Percentiles rank a stretch among this genome's conserved stretches.
These are phyloP conservation scores for Fusarium scirpi DNA, from an alignment of 2,329 filamentous ascomycete species.

Conservation along the genomic window DNA sequence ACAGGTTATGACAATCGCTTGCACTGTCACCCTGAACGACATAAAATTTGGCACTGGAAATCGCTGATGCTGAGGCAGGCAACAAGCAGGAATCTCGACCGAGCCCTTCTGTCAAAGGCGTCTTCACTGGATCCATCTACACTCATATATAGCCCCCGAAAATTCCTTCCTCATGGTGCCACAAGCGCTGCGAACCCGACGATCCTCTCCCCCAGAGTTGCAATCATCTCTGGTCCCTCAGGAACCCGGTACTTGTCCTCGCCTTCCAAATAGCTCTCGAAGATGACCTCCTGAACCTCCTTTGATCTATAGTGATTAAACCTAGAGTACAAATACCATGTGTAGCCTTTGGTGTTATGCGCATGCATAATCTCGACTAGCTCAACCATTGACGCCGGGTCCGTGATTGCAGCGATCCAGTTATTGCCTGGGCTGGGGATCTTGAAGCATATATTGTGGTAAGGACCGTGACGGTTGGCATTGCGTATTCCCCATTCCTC, in stretches of 20 bases:
- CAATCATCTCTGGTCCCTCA: background rate
- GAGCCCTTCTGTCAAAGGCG: background rate
- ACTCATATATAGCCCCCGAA: no score
- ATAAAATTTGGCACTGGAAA: background rate
- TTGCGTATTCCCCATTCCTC: background rate
- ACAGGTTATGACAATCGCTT: background rate
- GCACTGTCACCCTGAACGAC: background rate
- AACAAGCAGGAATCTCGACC: background rate
- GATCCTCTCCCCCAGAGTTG: background rate
- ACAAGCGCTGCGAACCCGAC: background rate
- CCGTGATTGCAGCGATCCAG: background rate
- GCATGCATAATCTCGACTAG: background rate
- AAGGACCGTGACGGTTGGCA: accelerated
- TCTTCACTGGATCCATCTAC: no score
- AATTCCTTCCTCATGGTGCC: no score
- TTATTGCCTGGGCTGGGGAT: background rate
- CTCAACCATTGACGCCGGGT: background rate
- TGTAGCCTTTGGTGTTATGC: background rate
- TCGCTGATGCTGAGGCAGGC: background rate
- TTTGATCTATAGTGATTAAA: no score
- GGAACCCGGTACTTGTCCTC: background rate
- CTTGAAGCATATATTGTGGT: background rate
- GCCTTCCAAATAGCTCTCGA: background rate
- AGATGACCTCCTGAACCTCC: background rate
- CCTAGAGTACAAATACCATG: background rate